phyloP scores from a whole-genome alignment of 2,329 filamentous ascomycete genomes.

The Cytospora paraplurivora region DNA sequence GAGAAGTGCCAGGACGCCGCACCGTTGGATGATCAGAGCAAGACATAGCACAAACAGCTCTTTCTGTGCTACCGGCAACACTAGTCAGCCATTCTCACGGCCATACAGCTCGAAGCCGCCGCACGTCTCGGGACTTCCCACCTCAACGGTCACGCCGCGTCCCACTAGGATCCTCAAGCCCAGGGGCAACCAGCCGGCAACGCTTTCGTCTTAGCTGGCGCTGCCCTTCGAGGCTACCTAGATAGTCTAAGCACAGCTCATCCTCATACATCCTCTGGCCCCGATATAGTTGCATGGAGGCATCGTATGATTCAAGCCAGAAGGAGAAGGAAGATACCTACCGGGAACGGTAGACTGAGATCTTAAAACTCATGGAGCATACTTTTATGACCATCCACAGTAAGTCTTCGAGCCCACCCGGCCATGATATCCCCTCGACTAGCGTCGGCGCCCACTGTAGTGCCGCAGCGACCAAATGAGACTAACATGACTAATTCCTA shows the following conservation, averaged over 20 bases:
- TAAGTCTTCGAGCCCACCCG: slow-evolving; percentile 46
- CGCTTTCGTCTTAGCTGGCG: slow-evolving; percentile 25
- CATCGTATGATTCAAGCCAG: slow-evolving; percentile 29
- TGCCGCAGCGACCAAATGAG: not conserved
- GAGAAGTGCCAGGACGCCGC: slow-evolving; percentile 34
- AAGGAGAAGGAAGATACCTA: slow-evolving; percentile 18
- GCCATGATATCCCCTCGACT: slow-evolving; percentile 1
- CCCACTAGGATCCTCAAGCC: slow-evolving; percentile 28
- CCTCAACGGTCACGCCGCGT: slow-evolving; percentile 32
- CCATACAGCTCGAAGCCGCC: slow-evolving; percentile 27
- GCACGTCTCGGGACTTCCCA: slow-evolving; percentile 36
- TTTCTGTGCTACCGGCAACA: slow-evolving; percentile 35
- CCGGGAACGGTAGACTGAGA: slow-evolving; percentile 17
- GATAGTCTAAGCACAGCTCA: slow-evolving; percentile 17
- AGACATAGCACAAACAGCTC: slow-evolving; percentile 23
- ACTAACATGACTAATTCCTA: slow-evolving; percentile 39
- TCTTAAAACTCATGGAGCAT: slow-evolving; percentile 64
- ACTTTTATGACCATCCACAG: slow-evolving; percentile 93
- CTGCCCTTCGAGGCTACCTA: slow-evolving; percentile 23
- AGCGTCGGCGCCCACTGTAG: not conserved
- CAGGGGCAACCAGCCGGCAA: slow-evolving; percentile 15
- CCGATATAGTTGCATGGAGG: slow-evolving; percentile 32
- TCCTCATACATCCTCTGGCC: slow-evolving; percentile 17
- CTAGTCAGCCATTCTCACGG: slow-evolving; percentile 28
- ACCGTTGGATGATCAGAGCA: slow-evolving; percentile 33